phyloP scores from a whole-genome alignment of 352 stramenopile genomes.

The Phytopythium aichiense region DNA sequence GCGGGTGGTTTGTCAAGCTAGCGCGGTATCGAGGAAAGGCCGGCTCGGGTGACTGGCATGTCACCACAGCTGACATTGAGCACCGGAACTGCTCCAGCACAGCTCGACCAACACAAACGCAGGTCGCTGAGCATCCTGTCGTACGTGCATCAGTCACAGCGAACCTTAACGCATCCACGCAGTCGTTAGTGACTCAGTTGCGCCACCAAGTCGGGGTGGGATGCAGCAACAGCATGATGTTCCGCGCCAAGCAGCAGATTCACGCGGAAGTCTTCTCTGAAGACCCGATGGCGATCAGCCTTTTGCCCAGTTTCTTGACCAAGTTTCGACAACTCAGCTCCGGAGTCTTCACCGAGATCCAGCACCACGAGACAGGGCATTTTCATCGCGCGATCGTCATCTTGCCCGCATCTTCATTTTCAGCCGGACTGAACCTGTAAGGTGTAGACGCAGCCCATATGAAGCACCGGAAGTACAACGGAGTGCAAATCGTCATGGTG shows the following conservation, averaged over 20 bases:
- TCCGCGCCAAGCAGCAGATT: constrained; percentile 3
- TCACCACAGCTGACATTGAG: constrained; percentile 1
- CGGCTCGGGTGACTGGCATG: constrained; percentile 5
- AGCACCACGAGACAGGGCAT: neutral
- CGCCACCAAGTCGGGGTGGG: neutral
- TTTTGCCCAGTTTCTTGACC: constrained; percentile 2
- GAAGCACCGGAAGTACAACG: constrained; percentile 25
- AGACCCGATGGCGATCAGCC: constrained; percentile 1
- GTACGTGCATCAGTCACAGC: neutral
- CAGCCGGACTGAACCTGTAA: constrained; percentile 6
- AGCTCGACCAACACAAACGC: neutral
- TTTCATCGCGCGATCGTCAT: constrained; percentile 13
- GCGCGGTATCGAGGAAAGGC: neutral
- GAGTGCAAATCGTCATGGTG: constrained; percentile 16
- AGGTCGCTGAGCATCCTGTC: constrained; percentile 3
- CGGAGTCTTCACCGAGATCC: neutral
- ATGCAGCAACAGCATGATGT: constrained; percentile 4
- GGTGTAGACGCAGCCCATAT: constrained; percentile 20
- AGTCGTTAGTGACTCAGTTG: constrained; percentile 3
- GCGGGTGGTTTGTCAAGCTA: constrained; percentile 8
- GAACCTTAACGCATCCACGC: neutral
- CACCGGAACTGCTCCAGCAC: constrained; percentile 9
- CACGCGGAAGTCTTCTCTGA: neutral
- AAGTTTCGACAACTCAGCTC: neutral
- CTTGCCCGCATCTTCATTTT: constrained; percentile 9